These are phyloP conservation scores for Barnettozyma populi DNA, from an alignment of 805 yeast genomes.

Conservation along the genomic window DNA sequence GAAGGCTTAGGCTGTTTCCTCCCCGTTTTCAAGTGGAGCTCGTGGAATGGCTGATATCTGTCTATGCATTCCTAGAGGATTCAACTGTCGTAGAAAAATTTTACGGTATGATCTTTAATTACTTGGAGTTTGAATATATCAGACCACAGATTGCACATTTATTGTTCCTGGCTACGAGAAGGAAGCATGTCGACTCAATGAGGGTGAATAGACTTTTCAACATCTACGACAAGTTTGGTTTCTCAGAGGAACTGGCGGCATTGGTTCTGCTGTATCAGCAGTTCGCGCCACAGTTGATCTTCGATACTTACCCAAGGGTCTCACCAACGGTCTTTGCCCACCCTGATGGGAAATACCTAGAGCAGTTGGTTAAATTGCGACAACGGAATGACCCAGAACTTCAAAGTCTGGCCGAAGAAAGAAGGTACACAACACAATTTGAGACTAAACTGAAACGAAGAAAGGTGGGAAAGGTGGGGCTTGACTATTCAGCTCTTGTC, in stretches of 20 bases:
- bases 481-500: constrained; percentile 8
- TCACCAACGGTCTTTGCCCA: constrained; percentile 23
- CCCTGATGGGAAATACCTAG: constrained; percentile 13
- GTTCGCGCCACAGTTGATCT: constrained; percentile 20
- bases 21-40: constrained; percentile 24
- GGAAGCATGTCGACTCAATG: constrained; percentile 26
- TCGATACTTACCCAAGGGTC: constrained; percentile 23
- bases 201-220: constrained; percentile 23
- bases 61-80: constrained; percentile 23
- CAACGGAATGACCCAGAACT: neutral
- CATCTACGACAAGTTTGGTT: constrained; percentile 18
- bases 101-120: constrained; percentile 29
- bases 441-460: constrained; percentile 14
- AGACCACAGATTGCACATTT: constrained; percentile 31
- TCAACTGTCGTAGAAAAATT: constrained; percentile 12
- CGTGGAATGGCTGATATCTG: constrained; percentile 31
- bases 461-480: constrained; percentile 1
- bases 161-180: constrained; percentile 28
- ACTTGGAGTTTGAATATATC: constrained; percentile 31
- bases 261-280: constrained; percentile 21
- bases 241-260: constrained; percentile 19
- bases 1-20: constrained; percentile 19
- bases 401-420: constrained; percentile 4
- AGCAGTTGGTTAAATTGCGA: constrained; percentile 6
- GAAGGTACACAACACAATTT: constrained; percentile 11